A percentile compares a stretch with the other conserved stretches of the same genome.
Conservation (phyloP, 306 rosid species). For the Cyamopsis tetragonoloba region DNA sequence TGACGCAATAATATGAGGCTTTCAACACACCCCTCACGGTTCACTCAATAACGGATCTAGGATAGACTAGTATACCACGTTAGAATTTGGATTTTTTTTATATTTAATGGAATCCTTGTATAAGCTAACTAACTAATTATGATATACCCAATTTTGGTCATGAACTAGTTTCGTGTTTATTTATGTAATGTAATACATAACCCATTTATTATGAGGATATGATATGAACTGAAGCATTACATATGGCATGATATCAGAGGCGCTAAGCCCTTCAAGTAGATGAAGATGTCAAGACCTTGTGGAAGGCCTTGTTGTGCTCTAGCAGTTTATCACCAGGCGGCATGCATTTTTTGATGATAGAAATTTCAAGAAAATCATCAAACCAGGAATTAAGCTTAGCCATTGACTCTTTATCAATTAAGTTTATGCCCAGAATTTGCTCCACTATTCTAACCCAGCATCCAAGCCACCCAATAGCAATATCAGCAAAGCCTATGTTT, state of each 20-base stretch:
- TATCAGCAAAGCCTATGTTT: constrained; percentile 40
- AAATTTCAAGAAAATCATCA: constrained; percentile 27
- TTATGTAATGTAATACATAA: neutral
- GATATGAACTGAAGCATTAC: neutral
- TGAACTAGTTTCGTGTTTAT: neutral
- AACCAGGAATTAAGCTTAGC: constrained; percentile 42
- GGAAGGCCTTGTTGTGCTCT: constrained; percentile 18
- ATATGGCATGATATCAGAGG: neutral
- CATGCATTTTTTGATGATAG: constrained; percentile 34
- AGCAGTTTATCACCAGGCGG: constrained; percentile 38
- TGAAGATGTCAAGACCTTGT: constrained; percentile 24
- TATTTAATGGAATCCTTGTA: too few relatives aligned
- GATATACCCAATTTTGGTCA: too few relatives aligned
- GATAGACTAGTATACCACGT: too few relatives aligned
- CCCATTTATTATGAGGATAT: neutral
- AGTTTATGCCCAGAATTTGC: constrained; percentile 32
- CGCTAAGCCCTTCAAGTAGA: constrained; percentile 31
- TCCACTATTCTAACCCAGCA: constrained; percentile 21
- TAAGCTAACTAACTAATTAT: too few relatives aligned
- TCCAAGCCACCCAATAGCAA: constrained; percentile 48
- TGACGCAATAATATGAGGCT: too few relatives aligned
- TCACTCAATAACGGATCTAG: too few relatives aligned
- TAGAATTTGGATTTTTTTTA: too few relatives aligned
- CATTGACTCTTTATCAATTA: constrained; percentile 35
- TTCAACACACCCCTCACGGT: too few relatives aligned